Evolutionary conservation across 345 rosid genomes (phyloP).

Genomic region (Ceriops tagal): DNA sequence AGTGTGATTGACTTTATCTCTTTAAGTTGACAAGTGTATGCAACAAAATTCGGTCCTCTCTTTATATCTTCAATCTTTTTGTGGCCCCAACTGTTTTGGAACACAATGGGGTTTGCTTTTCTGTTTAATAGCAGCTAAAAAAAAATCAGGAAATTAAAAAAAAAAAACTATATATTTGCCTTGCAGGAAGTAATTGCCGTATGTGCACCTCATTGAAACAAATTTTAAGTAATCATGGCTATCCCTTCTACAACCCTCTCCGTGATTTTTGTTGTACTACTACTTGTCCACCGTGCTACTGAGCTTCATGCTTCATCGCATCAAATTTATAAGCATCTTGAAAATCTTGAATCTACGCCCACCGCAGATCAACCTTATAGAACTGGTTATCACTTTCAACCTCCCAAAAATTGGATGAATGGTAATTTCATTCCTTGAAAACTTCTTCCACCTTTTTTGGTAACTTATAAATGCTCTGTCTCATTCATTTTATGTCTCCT

Average conservation of each 20-base stretch:
- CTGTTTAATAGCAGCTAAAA: no score
- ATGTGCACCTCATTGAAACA: neutral
- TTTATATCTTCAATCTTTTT: no score
- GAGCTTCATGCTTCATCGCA: slow-evolving; percentile 58
- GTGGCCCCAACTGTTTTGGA: no score
- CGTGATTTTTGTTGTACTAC: slow-evolving; percentile 32
- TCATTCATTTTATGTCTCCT: slow-evolving; percentile 2
- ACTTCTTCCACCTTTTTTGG: neutral
- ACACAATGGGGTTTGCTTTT: no score
- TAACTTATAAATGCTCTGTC: neutral
- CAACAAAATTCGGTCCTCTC: no score
- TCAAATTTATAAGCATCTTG: slow-evolving; percentile 29
- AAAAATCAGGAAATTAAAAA: no score
- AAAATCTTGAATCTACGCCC: slow-evolving; percentile 21
- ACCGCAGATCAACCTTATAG: slow-evolving; percentile 47
- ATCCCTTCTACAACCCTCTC: slow-evolving; percentile 15
- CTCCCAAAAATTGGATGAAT: slow-evolving; percentile 75
- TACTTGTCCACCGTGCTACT: slow-evolving; percentile 40
- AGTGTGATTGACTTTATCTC: no score
- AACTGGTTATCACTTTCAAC: slow-evolving; percentile 68
- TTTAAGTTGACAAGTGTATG: no score
- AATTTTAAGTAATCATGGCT: slow-evolving; percentile 11
- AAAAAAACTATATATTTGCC: no score
- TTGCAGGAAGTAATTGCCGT: neutral
- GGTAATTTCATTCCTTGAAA: slow-evolving; percentile 30